These are phyloP conservation scores for Vigna reflexopilosa DNA, from an alignment of 306 rosid genomes.

Conservation along the genomic window DNA sequence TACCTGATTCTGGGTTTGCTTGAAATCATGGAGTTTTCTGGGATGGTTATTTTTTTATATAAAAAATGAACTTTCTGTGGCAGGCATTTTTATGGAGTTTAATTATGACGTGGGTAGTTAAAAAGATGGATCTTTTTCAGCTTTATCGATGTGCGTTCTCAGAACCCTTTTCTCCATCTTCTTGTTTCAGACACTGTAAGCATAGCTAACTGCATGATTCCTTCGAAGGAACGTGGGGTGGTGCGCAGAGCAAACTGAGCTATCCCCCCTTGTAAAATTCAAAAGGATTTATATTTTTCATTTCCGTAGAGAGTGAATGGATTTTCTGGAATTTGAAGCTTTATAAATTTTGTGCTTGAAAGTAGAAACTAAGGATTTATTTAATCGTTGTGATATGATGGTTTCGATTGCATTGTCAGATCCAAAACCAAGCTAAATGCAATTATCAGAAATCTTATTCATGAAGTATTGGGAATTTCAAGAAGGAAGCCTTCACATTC, in stretches of 20 bases:
- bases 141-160: constrained; percentile 42
- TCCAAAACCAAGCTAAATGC: constrained; percentile 41
- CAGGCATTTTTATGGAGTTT: constrained; percentile 40
- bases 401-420: constrained; percentile 36
- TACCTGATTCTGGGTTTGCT: constrained; percentile 37
- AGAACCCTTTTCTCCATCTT: constrained; percentile 37
- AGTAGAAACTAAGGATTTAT: constrained; percentile 9
- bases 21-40: constrained; percentile 30
- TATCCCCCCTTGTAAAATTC: constrained; percentile 37
- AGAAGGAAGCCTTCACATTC: constrained; percentile 44
- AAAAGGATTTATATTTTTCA: constrained; percentile 14
- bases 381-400: not conserved
- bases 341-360: constrained; percentile 5
- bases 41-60: not conserved
- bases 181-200: constrained; percentile 25
- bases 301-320: not conserved
- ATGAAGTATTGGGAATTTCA: constrained; percentile 30
- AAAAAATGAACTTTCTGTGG: constrained; percentile 6
- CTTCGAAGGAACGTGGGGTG: constrained; percentile 32
- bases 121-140: constrained; percentile 43
- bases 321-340: not conserved
- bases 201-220: constrained; percentile 32
- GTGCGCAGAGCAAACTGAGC: constrained; percentile 1
- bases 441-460: constrained; percentile 5
- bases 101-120: constrained; percentile 44